These are phyloP conservation scores for Plasmopara halstedii DNA, from an alignment of 352 stramenopile species.

Conservation along the genomic window DNA sequence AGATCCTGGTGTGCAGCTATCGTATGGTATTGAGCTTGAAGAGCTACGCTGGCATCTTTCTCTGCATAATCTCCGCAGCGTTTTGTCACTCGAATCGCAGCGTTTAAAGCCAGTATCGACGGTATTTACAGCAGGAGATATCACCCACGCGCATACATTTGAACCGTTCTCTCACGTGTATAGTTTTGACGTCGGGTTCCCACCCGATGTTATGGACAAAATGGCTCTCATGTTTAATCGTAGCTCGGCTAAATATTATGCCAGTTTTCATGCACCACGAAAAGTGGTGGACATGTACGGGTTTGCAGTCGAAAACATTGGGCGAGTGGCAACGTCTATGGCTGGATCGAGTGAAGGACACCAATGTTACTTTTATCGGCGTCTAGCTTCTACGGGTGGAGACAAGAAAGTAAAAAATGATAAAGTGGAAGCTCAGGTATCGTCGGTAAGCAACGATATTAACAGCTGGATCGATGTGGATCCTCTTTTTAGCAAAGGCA, in stretches of 20 bases:
- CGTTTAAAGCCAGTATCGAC: constrained; percentile 52
- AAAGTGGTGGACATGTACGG: constrained; percentile 91
- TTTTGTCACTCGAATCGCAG: constrained; percentile 67
- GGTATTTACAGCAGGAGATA: constrained; percentile 92
- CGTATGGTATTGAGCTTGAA: constrained; percentile 94
- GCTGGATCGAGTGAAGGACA: constrained; percentile 94
- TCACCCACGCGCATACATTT: constrained; percentile 89
- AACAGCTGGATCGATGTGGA: constrained; percentile 44
- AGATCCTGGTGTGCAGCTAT: constrained; percentile 92
- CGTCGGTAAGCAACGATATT: constrained; percentile 6
- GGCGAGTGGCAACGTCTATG: constrained; percentile 90
- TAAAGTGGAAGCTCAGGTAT: constrained; percentile 11
- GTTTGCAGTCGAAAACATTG: constrained; percentile 89
- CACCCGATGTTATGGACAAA: constrained; percentile 90
- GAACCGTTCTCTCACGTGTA: constrained; percentile 98
- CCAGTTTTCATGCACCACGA: constrained; percentile 91
- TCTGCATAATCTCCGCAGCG: constrained; percentile 88
- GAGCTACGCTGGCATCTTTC: constrained; percentile 92
- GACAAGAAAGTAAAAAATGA: constrained; percentile 18
- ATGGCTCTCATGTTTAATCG: constrained; percentile 93
- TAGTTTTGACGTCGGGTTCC: constrained; percentile 98
- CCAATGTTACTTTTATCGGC: constrained; percentile 95
- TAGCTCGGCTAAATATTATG: constrained; percentile 85
- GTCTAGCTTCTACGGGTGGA: constrained; percentile 13
- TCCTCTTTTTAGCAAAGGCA: constrained; percentile 69